These are phyloP conservation scores for Apophysomyces variabilis DNA, from an alignment of 371 early-diverging fungal genomes.

Conservation along the genomic window DNA sequence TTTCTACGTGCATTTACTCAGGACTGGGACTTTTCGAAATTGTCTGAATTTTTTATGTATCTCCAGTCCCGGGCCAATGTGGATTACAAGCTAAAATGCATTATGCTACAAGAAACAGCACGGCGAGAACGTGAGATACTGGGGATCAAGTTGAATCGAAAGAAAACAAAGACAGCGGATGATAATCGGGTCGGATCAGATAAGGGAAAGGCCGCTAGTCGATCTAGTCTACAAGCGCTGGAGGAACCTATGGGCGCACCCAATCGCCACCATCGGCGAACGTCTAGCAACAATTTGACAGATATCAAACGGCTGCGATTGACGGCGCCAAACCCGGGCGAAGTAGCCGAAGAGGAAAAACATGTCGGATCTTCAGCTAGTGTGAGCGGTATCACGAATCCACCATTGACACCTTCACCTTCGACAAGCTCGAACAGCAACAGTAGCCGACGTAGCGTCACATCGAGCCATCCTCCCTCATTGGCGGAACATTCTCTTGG, in stretches of 20 bases:
- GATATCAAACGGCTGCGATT: slow-evolving; percentile 45
- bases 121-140: slow-evolving; percentile 50
- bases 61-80: slow-evolving; percentile 69
- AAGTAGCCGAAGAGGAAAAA: slow-evolving; percentile 14
- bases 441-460: slow-evolving; percentile 32
- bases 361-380: slow-evolving; percentile 20
- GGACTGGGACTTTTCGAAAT: slow-evolving; percentile 79
- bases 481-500: slow-evolving; percentile 12
- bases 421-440: slow-evolving; percentile 25
- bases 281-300: slow-evolving; percentile 52
- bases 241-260: neutral
- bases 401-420: slow-evolving; percentile 15
- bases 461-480: slow-evolving; percentile 26
- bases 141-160: slow-evolving; percentile 38
- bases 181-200: slow-evolving; percentile 9
- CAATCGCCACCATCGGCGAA: slow-evolving; percentile 46
- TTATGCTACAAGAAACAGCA: slow-evolving; percentile 76
- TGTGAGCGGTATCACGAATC: slow-evolving; percentile 14
- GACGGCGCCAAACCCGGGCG: slow-evolving; percentile 25
- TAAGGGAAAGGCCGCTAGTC: slow-evolving; percentile 11
- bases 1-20: slow-evolving; percentile 71
- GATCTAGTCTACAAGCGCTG: slow-evolving; percentile 3
- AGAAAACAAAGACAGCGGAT: slow-evolving; percentile 12
- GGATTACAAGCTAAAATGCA: slow-evolving; percentile 73
- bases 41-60: slow-evolving; percentile 79